phyloP scores from a whole-genome alignment of 2,329 filamentous ascomycete genomes.

The Penicillium sp. region DNA sequence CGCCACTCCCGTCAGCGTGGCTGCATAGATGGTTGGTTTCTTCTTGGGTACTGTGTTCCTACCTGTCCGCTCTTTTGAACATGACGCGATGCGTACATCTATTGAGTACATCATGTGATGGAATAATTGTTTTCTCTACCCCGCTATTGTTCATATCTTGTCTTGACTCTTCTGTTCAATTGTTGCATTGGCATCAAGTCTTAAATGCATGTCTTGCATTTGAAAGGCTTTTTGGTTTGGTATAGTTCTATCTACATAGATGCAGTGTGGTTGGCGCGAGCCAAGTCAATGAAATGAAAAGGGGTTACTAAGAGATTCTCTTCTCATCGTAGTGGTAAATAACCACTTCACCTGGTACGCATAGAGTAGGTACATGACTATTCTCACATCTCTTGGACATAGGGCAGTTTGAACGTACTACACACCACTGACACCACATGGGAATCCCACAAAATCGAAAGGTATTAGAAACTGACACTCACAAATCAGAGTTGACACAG shows the following conservation, averaged over 20 bases:
- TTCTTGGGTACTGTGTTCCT: constrained; percentile 6
- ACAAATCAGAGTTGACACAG: not conserved
- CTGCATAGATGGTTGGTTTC: constrained; percentile 21
- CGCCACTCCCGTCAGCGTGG: constrained; percentile 27
- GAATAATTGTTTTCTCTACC: not conserved
- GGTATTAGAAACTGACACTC: not conserved
- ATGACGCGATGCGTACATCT: not conserved
- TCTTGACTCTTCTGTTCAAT: not conserved
- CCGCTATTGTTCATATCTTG: constrained; percentile 2
- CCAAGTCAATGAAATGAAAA: not conserved
- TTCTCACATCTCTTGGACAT: too few relatives aligned
- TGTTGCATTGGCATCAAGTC: not conserved
- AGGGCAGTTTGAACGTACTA: not conserved
- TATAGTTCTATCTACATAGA: constrained; percentile 4
- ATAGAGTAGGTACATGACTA: not conserved
- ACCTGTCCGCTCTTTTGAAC: constrained; percentile 20
- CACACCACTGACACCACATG: not conserved
- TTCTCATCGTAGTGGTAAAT: not conserved
- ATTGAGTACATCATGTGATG: not conserved
- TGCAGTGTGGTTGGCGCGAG: not conserved
- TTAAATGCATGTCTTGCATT: not conserved
- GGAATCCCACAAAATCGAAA: not conserved
- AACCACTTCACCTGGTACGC: not conserved
- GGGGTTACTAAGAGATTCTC: not conserved
- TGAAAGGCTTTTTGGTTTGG: not conserved